Percentiles rank a stretch among this genome's conserved stretches.
These are phyloP conservation scores for Fagopyrum tataricum DNA, from an alignment of 148 eudicot genomes.

Conservation along the genomic window DNA sequence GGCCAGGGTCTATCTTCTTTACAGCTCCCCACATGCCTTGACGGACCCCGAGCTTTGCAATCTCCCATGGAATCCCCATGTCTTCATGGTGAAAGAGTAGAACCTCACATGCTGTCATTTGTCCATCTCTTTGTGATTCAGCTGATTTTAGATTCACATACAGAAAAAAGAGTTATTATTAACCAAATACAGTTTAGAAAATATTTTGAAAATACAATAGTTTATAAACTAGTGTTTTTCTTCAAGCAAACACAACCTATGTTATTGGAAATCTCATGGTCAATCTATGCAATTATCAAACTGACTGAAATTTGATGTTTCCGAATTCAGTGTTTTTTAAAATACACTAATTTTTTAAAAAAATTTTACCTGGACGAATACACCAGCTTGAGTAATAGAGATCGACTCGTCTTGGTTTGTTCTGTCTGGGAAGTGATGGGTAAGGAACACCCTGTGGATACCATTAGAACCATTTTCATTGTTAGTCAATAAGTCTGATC, in stretches of 20 bases:
- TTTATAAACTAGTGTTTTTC: not conserved
- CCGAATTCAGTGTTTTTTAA: not conserved
- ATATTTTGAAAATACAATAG: too few relatives aligned
- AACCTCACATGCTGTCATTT: conserved; percentile 77
- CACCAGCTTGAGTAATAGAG: conserved; percentile 93
- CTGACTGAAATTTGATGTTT: not conserved
- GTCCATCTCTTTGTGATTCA: conserved; percentile 59
- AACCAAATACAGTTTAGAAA: too few relatives aligned
- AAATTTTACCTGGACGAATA: conserved; percentile 83
- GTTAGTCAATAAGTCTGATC: not conserved
- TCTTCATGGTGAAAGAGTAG: conserved; percentile 92
- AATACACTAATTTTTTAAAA: too few relatives aligned
- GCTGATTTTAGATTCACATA: conserved; percentile 26
- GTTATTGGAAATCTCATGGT: not conserved
- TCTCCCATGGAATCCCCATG: conserved; percentile 95
- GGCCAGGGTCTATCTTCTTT: conserved; percentile 75
- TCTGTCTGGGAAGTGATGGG: conserved; percentile 48
- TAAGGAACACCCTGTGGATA: conserved; percentile 64
- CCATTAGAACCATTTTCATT: not conserved
- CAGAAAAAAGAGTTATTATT: not conserved
- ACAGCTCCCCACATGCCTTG: conserved; percentile 98
- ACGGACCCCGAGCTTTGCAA: conserved; percentile 78
- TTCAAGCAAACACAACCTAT: not conserved
- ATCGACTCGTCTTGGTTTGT: conserved; percentile 90
- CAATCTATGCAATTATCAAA: not conserved